phyloP scores from a whole-genome alignment of 345 rosid species.

The Salix udensis region DNA sequence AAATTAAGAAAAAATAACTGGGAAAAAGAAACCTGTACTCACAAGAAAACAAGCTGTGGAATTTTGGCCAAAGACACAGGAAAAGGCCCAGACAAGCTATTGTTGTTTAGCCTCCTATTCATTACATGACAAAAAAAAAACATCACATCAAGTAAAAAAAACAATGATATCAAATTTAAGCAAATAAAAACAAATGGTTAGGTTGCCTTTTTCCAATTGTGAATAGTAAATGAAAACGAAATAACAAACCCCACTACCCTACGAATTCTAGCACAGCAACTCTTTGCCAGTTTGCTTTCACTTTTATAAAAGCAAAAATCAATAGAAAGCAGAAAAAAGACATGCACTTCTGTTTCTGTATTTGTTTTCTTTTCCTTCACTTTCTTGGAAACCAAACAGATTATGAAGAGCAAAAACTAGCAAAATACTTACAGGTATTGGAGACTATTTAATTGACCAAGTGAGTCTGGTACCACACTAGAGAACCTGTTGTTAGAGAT shows the following conservation, averaged over 20 bases:
- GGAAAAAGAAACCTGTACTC: slow-evolving; percentile 37
- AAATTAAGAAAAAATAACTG: slow-evolving; percentile 5
- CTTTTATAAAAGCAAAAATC: not conserved
- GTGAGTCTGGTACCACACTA: slow-evolving; percentile 51
- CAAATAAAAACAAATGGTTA: not conserved
- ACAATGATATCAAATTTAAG: slow-evolving; percentile 4
- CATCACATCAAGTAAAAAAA: slow-evolving; percentile 11
- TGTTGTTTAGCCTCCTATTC: slow-evolving; percentile 91
- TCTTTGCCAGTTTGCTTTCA: not conserved
- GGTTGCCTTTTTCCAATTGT: not conserved
- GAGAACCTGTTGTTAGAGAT: slow-evolving; percentile 72
- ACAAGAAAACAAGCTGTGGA: slow-evolving; percentile 81
- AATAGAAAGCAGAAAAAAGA: slow-evolving; percentile 4
- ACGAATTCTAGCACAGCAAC: not conserved
- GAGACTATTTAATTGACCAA: slow-evolving; percentile 54
- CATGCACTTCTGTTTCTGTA: not conserved
- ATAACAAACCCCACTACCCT: not conserved
- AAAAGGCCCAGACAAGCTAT: slow-evolving; percentile 77
- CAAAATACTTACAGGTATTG: slow-evolving; percentile 63
- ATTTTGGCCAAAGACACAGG: slow-evolving; percentile 69
- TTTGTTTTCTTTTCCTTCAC: slow-evolving; percentile 2
- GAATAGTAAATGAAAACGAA: not conserved
- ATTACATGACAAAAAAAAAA: slow-evolving; percentile 36
- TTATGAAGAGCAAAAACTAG: not conserved
- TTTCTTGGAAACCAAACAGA: slow-evolving; percentile 23